Percentiles rank a stretch among this genome's conserved stretches.
Conservation (phyloP, 768 basidiomycete species). For the Phanerochaete carnosa region DNA sequence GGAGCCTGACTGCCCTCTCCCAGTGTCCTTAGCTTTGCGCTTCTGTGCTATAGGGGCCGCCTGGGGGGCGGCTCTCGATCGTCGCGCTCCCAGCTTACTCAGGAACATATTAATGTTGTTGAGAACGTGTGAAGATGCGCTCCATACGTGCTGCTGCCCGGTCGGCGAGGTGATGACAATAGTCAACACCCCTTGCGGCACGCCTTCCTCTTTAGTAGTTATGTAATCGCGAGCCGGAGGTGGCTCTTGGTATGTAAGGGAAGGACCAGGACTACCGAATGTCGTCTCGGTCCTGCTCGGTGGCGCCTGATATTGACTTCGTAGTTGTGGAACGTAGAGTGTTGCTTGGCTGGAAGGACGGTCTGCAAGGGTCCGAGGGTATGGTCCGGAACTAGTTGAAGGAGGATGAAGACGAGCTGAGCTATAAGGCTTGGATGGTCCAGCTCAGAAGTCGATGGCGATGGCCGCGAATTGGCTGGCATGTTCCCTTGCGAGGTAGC, state of each 20-base stretch:
- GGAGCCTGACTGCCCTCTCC: neutral
- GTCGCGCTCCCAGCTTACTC: neutral
- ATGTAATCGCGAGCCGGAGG: neutral
- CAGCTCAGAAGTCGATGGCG: too few species aligned
- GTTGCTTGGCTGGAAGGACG: neutral
- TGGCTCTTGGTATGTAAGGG: neutral
- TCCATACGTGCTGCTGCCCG: slow-evolving; percentile 6
- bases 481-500: too few species aligned
- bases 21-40: neutral
- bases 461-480: too few species aligned
- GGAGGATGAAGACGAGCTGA: too few species aligned
- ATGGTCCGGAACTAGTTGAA: too few species aligned
- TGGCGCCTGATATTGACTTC: neutral
- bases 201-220: neutral
- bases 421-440: too few species aligned
- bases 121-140: neutral
- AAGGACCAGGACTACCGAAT: neutral
- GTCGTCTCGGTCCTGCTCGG: neutral
- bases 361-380: too few species aligned
- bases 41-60: neutral
- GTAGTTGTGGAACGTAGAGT: neutral
- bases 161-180: slow-evolving; percentile 9
- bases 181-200: neutral
- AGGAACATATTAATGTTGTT: neutral
- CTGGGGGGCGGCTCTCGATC: neutral